Conservation (phyloP, 2,329 filamentous ascomycete species). For the Fusarium multiceps region DNA sequence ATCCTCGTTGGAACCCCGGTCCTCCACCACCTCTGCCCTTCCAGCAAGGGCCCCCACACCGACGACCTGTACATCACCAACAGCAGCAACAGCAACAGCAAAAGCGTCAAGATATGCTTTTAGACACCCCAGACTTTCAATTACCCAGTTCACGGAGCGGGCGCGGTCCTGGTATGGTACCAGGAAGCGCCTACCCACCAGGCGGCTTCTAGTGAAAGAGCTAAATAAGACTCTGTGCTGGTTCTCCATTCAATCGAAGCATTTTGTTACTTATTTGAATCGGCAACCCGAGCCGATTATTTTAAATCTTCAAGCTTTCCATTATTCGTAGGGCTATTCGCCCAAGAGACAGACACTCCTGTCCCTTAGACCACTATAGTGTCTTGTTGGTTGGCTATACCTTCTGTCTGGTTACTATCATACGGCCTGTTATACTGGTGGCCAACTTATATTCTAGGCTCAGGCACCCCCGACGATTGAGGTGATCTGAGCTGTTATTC, state of each 20-base stretch:
- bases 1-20: slow-evolving; percentile 83
- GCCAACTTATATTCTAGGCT: slow-evolving; percentile 10
- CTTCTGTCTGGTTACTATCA: slow-evolving; percentile 7
- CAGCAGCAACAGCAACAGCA: slow-evolving; percentile 70
- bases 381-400: slow-evolving; percentile 14
- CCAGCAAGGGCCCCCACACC: slow-evolving; percentile 56
- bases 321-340: slow-evolving; percentile 8
- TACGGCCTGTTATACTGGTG: background rate
- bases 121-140: slow-evolving; percentile 90
- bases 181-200: slow-evolving; percentile 64
- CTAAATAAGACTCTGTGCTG: slow-evolving; percentile 4
- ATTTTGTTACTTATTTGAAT: slow-evolving; percentile 3
- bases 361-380: slow-evolving; percentile 24
- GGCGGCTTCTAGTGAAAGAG: slow-evolving; percentile 45
- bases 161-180: slow-evolving; percentile 59
- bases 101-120: slow-evolving; percentile 76
- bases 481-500: slow-evolving; percentile 14
- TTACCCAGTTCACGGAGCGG: slow-evolving; percentile 63
- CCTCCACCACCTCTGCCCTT: slow-evolving; percentile 58
- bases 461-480: slow-evolving; percentile 5
- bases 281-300: slow-evolving; percentile 5
- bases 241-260: background rate
- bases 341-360: slow-evolving; percentile 18
- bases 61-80: slow-evolving; percentile 63
- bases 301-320: slow-evolving; percentile 11